A percentile compares a stretch with the other conserved stretches of the same genome.
Conservation (phyloP, 2,329 filamentous ascomycete genomes). For the Rutstroemia sp. region DNA sequence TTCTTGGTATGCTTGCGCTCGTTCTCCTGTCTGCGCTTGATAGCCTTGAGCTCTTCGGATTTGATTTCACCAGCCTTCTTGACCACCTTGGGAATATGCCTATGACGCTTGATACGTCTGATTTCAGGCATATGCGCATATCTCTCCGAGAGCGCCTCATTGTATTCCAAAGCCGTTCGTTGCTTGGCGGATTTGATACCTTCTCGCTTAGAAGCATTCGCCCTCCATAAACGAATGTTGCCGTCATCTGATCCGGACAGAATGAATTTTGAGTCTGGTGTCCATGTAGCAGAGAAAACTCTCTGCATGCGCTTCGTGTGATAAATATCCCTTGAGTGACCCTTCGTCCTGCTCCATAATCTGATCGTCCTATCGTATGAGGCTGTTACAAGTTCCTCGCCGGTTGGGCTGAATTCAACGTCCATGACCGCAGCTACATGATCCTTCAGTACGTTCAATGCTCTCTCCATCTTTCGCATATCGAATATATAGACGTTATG, state of each 20-base stretch:
- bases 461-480: constrained; percentile 81
- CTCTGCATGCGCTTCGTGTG: constrained; percentile 98
- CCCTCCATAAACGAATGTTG: constrained; percentile 83
- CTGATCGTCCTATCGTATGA: constrained; percentile 84
- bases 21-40: constrained; percentile 91
- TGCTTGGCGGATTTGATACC: constrained; percentile 82
- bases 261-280: constrained; percentile 82
- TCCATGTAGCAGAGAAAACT: constrained; percentile 79
- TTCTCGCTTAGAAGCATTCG: constrained; percentile 73
- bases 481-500: constrained; percentile 64
- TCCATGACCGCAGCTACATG: constrained; percentile 92
- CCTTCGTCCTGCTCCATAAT: constrained; percentile 72
- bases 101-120: constrained; percentile 78
- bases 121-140: constrained; percentile 97
- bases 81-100: constrained; percentile 84
- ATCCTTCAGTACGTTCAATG: constrained; percentile 83
- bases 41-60: constrained; percentile 73
- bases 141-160: constrained; percentile 71
- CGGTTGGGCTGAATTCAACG: constrained; percentile 89
- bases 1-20: constrained; percentile 86
- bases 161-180: constrained; percentile 85
- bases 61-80: constrained; percentile 98
- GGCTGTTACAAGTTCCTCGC: constrained; percentile 85
- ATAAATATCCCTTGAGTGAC: constrained; percentile 87
- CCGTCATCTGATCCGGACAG: constrained; percentile 91